Conservation (phyloP, 805 yeast species). For the Saccharomycopsis sp. region DNA sequence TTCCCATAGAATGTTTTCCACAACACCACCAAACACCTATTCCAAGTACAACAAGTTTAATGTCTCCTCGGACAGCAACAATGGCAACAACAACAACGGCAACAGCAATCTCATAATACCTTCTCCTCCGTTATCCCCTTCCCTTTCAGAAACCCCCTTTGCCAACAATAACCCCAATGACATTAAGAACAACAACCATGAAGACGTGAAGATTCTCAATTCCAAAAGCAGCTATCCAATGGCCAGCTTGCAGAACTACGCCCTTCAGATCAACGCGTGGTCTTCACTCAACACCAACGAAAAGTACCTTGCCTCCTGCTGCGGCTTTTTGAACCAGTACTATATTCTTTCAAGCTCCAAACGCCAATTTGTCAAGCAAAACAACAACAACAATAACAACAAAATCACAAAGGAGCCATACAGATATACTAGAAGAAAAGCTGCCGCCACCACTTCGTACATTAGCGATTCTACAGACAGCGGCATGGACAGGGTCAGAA, state of each 20-base stretch:
- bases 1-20: no score
- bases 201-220: not conserved
- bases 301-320: slow-evolving; percentile 40
- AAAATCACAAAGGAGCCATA: not conserved
- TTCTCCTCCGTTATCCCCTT: slow-evolving; percentile 39
- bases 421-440: slow-evolving; percentile 18
- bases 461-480: slow-evolving; percentile 10
- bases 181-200: slow-evolving; percentile 7
- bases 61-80: no score
- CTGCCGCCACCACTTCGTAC: slow-evolving; percentile 1
- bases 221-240: slow-evolving; percentile 34
- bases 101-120: slow-evolving; percentile 29
- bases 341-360: slow-evolving; percentile 19
- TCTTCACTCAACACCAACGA: slow-evolving; percentile 31
- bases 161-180: not conserved
- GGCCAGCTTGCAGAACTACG: slow-evolving; percentile 37
- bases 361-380: slow-evolving; percentile 16
- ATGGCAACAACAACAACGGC: no score
- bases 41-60: no score
- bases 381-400: slow-evolving; percentile 1
- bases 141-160: not conserved
- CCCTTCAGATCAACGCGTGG: slow-evolving; percentile 47
- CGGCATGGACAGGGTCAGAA: slow-evolving; percentile 39
- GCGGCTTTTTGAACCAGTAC: slow-evolving; percentile 47
- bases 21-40: no score